Conservation (phyloP, 1,139 yeast species). For the Taphrina flavorubra region DNA sequence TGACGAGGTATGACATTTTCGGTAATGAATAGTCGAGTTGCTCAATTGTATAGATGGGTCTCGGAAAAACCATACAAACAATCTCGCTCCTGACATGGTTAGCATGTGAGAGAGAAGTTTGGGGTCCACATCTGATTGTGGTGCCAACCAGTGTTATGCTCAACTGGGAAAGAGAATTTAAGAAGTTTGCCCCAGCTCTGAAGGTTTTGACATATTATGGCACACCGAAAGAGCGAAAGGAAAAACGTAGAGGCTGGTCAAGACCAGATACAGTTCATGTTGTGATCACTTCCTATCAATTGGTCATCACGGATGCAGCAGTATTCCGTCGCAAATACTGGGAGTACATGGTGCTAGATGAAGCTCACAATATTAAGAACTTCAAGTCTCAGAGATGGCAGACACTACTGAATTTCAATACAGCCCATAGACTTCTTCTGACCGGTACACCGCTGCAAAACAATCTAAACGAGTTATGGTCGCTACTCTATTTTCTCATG, state of each 20-base stretch:
- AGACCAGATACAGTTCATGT: constrained; percentile 95
- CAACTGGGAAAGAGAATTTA: constrained; percentile 99
- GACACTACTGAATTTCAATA: constrained; percentile 88
- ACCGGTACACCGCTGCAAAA: constrained; percentile 97
- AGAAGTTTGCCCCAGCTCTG: constrained; percentile 97
- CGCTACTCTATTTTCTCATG: constrained; percentile 85
- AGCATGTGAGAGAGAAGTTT: constrained; percentile 89
- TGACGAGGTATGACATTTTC: constrained; percentile 61
- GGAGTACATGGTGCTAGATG: constrained; percentile 97
- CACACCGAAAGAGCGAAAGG: constrained; percentile 95
- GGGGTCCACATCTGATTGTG: constrained; percentile 98
- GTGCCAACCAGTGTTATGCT: constrained; percentile 99
- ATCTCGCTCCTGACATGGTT: constrained; percentile 82
- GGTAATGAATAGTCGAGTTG: no score
- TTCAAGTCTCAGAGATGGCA: constrained; percentile 97
- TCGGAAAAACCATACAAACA: constrained; percentile 96
- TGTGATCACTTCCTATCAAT: constrained; percentile 93
- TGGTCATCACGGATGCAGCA: constrained; percentile 94
- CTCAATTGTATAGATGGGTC: constrained; percentile 66
- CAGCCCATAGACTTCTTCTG: constrained; percentile 80
- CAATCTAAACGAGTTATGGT: constrained; percentile 84
- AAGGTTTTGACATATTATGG: constrained; percentile 96
- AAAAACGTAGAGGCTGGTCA: constrained; percentile 96
- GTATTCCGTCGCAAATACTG: constrained; percentile 90
- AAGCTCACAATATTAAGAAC: constrained; percentile 96